phyloP scores from a whole-genome alignment of 2,329 filamentous ascomycete genomes.

The Lecanicillium sp. region DNA sequence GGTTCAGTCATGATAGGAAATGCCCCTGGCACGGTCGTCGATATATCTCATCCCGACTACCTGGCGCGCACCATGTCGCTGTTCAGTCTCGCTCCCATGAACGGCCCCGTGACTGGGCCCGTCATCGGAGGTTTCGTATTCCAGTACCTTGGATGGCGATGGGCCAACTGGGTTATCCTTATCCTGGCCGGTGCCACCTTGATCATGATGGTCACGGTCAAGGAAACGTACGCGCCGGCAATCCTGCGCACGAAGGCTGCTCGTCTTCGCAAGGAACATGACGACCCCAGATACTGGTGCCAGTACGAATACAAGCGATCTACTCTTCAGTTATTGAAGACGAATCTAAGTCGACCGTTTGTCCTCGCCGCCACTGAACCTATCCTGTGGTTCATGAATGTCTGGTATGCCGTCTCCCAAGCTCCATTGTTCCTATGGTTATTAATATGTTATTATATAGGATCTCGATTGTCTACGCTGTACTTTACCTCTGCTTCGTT shows the following conservation, averaged over 20 bases:
- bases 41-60: slow-evolving; percentile 75
- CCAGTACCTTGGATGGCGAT: slow-evolving; percentile 72
- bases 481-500: slow-evolving; percentile 81
- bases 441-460: slow-evolving; percentile 28
- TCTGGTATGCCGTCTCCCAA: slow-evolving; percentile 46
- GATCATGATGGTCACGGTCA: slow-evolving; percentile 48
- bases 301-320: slow-evolving; percentile 64
- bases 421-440: no score
- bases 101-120: slow-evolving; percentile 50
- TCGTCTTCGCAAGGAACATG: slow-evolving; percentile 55
- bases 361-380: slow-evolving; percentile 69
- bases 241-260: slow-evolving; percentile 60
- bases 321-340: slow-evolving; percentile 57
- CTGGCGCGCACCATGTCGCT: slow-evolving; percentile 77
- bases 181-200: slow-evolving; percentile 60
- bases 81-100: slow-evolving; percentile 79
- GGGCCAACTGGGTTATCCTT: slow-evolving; percentile 71
- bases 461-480: slow-evolving; percentile 73
- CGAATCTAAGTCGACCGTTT: slow-evolving; percentile 69
- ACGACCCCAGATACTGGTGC: slow-evolving; percentile 64
- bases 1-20: slow-evolving; percentile 76
- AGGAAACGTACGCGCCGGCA: slow-evolving; percentile 66
- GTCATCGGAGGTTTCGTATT: slow-evolving; percentile 63
- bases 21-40: slow-evolving; percentile 73
- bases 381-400: slow-evolving; percentile 59